Evolutionary conservation across 2,329 filamentous ascomycete genomes (phyloP), one percentile per base, ranked within the genome.

Genomic region (Zasmidium citrigriseum): DNA sequence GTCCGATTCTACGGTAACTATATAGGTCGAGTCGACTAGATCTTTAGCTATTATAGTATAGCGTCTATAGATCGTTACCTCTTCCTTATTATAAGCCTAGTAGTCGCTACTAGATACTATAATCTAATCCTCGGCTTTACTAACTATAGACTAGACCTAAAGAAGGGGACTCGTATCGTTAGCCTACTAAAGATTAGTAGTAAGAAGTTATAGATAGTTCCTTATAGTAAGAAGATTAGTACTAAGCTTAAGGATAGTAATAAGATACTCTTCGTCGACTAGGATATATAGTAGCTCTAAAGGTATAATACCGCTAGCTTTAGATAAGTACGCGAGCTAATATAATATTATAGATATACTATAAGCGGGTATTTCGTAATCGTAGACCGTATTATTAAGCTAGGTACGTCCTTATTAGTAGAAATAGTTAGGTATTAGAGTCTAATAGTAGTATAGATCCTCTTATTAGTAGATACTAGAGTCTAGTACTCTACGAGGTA

Each of bases 251-350:
- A 12, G 46, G 21, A 18, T 25, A 25, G 46, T 22, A 25, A 49
- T 25, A 16, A 23, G 23, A 25, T 49, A 21, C 18, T 49, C n/a
- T 49, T 49, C 21, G 21, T 23, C 9, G 46, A 49, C 21, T 49
- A 49, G 46, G 46, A 49, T 23, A 49, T 49, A 18, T 49, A 49
- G 46, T 49, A 21, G n/a, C n/a, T n/a, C n/a, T n/a, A n/a, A n/a
- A n/a, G n/a, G n/a, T n/a, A n/a, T n/a, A n/a, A n/a, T n/a, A n/a
- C n/a, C n/a, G n/a, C n/a, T n/a, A n/a, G n/a, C n/a, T n/a, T n/a
- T n/a, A n/a, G n/a, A n/a, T n/a, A n/a, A n/a, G n/a, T n/a, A n/a
- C n/a, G n/a, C n/a, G n/a, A n/a, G n/a, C n/a, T n/a, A n/a, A n/a
- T n/a, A n/a, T n/a, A n/a, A n/a, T n/a, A n/a, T n/a, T n/a, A n/a